Evolutionary conservation across 179 eudicot species (phyloP).

Genomic region (Sideroxylon spinosum): DNA sequence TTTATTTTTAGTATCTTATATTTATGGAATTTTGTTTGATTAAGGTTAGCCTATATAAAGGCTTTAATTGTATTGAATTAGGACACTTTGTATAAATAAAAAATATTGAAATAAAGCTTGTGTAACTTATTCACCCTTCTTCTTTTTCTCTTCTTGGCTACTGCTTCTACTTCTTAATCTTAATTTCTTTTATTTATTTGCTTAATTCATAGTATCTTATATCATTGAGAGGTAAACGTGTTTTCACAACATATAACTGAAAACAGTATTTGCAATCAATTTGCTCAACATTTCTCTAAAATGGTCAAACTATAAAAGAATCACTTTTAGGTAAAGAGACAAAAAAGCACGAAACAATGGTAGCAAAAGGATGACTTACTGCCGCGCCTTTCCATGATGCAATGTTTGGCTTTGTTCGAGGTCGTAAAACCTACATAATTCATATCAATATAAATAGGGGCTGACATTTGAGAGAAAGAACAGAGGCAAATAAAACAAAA

Average conservation of each 20-base stretch:
- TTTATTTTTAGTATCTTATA: too few species aligned
- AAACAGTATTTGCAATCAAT: background rate
- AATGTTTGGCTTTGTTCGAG: constrained; percentile 63
- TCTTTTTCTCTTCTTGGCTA: too few species aligned
- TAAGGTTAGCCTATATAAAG: too few species aligned
- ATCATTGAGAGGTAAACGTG: background rate
- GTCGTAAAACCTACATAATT: constrained; percentile 64
- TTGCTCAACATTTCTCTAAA: background rate
- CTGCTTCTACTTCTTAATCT: too few species aligned
- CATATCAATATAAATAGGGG: background rate
- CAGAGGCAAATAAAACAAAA: background rate
- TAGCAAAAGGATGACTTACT: constrained; percentile 43
- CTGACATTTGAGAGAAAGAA: background rate
- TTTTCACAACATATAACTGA: background rate
- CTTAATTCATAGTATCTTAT: too few species aligned
- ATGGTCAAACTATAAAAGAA: background rate
- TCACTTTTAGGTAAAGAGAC: background rate
- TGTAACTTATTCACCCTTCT: too few species aligned
- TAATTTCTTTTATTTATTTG: too few species aligned
- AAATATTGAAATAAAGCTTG: too few species aligned
- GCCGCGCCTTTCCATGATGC: constrained; percentile 97
- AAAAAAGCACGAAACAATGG: constrained; percentile 9
- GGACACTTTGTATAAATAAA: too few species aligned
- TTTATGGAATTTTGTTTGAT: too few species aligned
- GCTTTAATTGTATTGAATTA: too few species aligned